Conservation (phyloP, 2,329 filamentous ascomycete genomes). For the Pseudocercospora vitis region DNA sequence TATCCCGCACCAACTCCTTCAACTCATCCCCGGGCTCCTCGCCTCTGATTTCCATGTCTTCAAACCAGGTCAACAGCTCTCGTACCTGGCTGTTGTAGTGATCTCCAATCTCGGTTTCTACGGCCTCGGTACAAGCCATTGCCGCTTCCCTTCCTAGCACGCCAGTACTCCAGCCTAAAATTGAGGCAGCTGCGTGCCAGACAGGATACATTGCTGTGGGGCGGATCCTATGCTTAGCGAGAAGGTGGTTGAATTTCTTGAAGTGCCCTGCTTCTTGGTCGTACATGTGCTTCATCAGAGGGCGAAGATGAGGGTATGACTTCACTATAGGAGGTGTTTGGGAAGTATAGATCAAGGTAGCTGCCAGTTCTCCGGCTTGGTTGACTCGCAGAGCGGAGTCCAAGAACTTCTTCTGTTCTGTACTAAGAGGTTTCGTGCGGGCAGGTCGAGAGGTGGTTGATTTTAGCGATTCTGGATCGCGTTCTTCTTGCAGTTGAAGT, state of each 20-base stretch:
- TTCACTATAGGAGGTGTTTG: constrained; percentile 80
- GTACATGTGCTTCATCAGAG: constrained; percentile 97
- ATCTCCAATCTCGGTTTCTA: constrained; percentile 94
- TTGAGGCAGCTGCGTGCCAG: constrained; percentile 78
- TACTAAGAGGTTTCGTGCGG: constrained; percentile 26
- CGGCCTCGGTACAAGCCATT: constrained; percentile 98
- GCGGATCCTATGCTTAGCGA: constrained; percentile 83
- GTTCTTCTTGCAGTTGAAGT: constrained; percentile 23
- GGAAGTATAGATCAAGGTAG: constrained; percentile 86
- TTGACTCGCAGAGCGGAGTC: constrained; percentile 87
- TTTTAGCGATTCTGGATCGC: constrained; percentile 24
- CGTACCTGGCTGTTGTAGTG: constrained; percentile 95
- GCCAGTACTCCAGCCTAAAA: constrained; percentile 85
- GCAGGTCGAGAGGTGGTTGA: constrained; percentile 11
- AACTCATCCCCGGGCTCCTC: constrained; percentile 81
- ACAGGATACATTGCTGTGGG: constrained; percentile 90
- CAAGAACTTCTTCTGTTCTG: constrained; percentile 70
- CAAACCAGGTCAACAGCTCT: constrained; percentile 75
- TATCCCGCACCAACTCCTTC: constrained; percentile 66
- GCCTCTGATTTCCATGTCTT: constrained; percentile 71
- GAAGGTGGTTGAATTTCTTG: constrained; percentile 75
- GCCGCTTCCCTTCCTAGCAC: constrained; percentile 88
- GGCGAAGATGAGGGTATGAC: constrained; percentile 81
- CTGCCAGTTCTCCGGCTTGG: constrained; percentile 95
- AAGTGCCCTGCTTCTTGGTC: constrained; percentile 92